Conservation (phyloP, 306 rosid species). For the Vigna hirtella region DNA sequence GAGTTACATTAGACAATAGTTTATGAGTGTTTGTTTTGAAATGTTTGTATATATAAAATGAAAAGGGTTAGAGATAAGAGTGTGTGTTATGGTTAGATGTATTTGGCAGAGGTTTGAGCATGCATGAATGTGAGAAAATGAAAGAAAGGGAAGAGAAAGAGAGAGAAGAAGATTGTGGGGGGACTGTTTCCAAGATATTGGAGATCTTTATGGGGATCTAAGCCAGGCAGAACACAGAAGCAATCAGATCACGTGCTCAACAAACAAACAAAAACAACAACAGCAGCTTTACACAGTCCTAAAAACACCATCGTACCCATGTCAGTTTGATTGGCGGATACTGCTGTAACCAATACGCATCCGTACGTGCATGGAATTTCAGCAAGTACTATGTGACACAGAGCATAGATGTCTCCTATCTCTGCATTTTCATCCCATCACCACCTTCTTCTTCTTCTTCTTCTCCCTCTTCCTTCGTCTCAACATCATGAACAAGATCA, state of each 20-base stretch:
- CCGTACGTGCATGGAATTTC: conserved; percentile 47
- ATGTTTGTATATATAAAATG: not conserved
- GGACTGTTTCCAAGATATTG: conserved; percentile 65
- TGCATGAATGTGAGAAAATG: conserved; percentile 12
- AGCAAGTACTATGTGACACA: conserved; percentile 37
- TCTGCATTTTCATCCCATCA: conserved; percentile 21
- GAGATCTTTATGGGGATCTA: conserved; percentile 77
- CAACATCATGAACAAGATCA: too few species aligned
- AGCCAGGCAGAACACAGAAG: conserved; percentile 30
- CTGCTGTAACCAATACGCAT: not conserved
- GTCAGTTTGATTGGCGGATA: conserved; percentile 26
- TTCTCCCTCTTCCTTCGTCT: too few species aligned
- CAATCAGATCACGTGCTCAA: conserved; percentile 60
- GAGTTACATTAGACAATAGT: too few species aligned
- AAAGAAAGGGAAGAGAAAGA: not conserved
- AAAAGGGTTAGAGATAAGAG: not conserved
- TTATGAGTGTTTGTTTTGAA: too few species aligned
- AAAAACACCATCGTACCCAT: conserved; percentile 38
- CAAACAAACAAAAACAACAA: conserved; percentile 33
- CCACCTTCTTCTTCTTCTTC: not conserved
- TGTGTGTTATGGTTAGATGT: not conserved
- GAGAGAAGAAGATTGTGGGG: conserved; percentile 34
- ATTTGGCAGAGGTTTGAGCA: not conserved
- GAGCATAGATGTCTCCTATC: conserved; percentile 35
- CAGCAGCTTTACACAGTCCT: conserved; percentile 38